These are phyloP conservation scores for Lactarius evosmus DNA, from an alignment of 768 basidiomycete species.

Conservation along the genomic window DNA sequence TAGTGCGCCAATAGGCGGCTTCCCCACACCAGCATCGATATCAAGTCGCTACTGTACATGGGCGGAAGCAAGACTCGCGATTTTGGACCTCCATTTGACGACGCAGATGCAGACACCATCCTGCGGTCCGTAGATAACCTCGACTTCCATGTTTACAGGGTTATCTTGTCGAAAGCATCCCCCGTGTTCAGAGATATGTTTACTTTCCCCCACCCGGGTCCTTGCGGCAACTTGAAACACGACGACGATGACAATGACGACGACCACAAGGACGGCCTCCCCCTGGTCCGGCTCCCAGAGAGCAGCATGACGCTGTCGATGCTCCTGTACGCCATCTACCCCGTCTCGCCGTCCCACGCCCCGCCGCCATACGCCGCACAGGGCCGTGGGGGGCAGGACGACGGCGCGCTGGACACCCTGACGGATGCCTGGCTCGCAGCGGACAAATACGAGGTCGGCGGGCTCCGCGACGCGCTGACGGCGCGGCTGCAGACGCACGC, in stretches of 20 bases:
- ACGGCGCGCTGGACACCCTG: not conserved
- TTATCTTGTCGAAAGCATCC: conserved; percentile 25
- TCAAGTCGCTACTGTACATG: not conserved
- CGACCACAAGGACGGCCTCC: conserved; percentile 6
- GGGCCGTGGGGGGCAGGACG: too few relatives aligned
- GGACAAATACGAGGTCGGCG: conserved; percentile 12
- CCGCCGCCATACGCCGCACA: not conserved
- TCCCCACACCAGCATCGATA: not conserved
- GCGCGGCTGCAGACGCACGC: conserved; percentile 3
- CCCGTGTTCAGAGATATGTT: conserved; percentile 20
- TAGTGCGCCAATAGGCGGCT: not conserved
- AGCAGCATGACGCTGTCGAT: conserved; percentile 1
- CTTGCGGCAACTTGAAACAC: not conserved
- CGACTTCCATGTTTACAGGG: conserved; percentile 23
- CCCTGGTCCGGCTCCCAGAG: conserved; percentile 5
- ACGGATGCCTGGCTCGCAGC: conserved; percentile 2
- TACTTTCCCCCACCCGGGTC: conserved; percentile 7
- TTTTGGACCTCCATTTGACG: conserved; percentile 18
- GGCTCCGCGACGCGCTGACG: conserved; percentile 3
- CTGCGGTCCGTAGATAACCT: conserved; percentile 24
- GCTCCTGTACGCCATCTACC: conserved; percentile 11
- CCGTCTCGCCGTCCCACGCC: not conserved
- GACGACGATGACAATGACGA: not conserved
- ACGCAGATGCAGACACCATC: conserved; percentile 24
- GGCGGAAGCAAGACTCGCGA: not conserved